These are phyloP conservation scores for Rubia balearica DNA, from an alignment of 305 asterid species.

Conservation along the genomic window DNA sequence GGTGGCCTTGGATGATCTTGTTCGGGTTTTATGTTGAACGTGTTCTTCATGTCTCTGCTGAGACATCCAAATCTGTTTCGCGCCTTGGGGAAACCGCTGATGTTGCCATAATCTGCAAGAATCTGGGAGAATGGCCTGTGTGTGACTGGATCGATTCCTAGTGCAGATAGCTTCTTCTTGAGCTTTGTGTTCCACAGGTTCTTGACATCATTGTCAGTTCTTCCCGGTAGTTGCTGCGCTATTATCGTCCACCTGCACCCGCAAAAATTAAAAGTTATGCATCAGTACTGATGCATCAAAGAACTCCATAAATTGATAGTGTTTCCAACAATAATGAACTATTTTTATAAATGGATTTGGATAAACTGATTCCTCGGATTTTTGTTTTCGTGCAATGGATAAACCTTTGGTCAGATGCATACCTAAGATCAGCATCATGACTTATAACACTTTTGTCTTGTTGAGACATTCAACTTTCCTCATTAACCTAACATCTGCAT, in stretches of 20 bases:
- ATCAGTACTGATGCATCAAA: not conserved
- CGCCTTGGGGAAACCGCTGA: slow-evolving; percentile 59
- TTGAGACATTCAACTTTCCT: not conserved
- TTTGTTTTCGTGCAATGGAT: not conserved
- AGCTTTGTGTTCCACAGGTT: slow-evolving; percentile 70
- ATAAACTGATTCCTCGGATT: too few relatives aligned
- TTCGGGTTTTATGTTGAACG: slow-evolving; percentile 26
- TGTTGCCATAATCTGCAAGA: slow-evolving; percentile 76
- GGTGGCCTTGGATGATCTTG: slow-evolving; percentile 16
- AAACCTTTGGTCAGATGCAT: not conserved
- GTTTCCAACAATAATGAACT: not conserved
- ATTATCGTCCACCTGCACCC: slow-evolving; percentile 72
- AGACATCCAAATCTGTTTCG: slow-evolving; percentile 37
- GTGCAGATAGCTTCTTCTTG: slow-evolving; percentile 76
- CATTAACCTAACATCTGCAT: not conserved
- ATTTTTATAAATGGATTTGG: not conserved
- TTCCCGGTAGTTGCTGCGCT: slow-evolving; percentile 73
- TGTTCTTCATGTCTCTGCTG: slow-evolving; percentile 38
- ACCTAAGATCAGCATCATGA: not conserved
- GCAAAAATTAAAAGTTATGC: not conserved
- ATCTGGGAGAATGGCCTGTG: slow-evolving; percentile 90
- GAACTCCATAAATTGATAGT: not conserved
- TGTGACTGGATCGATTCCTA: slow-evolving; percentile 94
- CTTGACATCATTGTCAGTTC: slow-evolving; percentile 67
- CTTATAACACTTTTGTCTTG: too few relatives aligned